A percentile compares a stretch with the other conserved stretches of the same genome.
phyloP scores from a whole-genome alignment of 331 rosid genomes.

The Malus hybrid region DNA sequence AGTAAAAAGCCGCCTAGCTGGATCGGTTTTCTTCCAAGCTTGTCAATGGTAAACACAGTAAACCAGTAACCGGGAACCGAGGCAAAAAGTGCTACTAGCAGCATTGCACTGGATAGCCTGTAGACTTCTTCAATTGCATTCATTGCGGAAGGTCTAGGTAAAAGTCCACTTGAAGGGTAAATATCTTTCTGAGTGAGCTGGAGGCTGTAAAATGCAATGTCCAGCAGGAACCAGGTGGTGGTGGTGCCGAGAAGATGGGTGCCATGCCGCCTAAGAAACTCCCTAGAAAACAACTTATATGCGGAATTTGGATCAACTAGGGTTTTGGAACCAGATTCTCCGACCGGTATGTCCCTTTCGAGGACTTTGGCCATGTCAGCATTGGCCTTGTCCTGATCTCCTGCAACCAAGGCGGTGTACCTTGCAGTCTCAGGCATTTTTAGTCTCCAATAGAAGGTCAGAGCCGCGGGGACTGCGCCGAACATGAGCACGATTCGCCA shows the following conservation, averaged over 20 bases:
- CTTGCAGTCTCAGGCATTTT: conserved; percentile 20
- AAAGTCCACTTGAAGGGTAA: conserved; percentile 7
- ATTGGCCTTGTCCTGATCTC: conserved; percentile 12
- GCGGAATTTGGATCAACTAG: background rate
- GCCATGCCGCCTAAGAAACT: conserved; percentile 10
- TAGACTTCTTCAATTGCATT: conserved; percentile 19
- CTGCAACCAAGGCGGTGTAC: conserved; percentile 21
- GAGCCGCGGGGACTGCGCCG: conserved; percentile 8
- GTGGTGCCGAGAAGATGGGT: conserved; percentile 15
- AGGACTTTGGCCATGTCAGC: conserved; percentile 23
- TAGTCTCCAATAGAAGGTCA: conserved; percentile 17
- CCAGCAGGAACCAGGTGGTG: conserved; percentile 15
- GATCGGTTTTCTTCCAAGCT: conserved; percentile 11
- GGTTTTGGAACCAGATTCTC: background rate
- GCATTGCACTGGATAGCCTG: conserved; percentile 14
- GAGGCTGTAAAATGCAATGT: conserved; percentile 20
- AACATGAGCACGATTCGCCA: conserved; percentile 4
- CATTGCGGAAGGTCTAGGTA: conserved; percentile 8
- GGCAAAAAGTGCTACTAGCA: conserved; percentile 4
- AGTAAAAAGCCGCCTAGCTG: conserved; percentile 18
- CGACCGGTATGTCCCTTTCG: background rate
- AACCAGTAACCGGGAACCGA: conserved; percentile 23
- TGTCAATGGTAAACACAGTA: conserved; percentile 7
- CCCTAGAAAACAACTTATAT: conserved; percentile 6
- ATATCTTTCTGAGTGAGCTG: conserved; percentile 23